Conservation (phyloP, 208 protist genomes). For the Acanthamoeba triangularis region DNA sequence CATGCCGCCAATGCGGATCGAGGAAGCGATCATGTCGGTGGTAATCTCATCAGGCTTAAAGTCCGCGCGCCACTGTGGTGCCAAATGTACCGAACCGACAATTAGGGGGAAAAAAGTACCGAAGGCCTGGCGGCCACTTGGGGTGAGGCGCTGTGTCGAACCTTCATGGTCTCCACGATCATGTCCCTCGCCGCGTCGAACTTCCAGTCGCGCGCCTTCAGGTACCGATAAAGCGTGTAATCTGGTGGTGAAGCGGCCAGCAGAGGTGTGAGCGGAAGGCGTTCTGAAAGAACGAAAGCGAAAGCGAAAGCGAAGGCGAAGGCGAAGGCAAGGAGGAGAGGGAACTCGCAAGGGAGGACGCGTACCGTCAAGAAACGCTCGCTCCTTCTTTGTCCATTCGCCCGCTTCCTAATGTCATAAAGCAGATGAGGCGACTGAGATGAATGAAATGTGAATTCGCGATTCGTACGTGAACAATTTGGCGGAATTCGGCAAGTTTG, state of each 20-base stretch:
- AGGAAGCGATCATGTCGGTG: conserved; percentile 43
- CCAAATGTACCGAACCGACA: not conserved
- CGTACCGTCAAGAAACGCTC: conserved; percentile 23
- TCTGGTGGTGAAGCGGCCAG: not conserved
- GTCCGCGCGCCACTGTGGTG: conserved; percentile 35
- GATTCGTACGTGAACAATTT: not conserved
- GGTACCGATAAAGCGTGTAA: conserved; percentile 65
- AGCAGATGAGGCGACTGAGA: not conserved
- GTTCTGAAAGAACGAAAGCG: not conserved
- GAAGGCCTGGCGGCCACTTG: too few species aligned
- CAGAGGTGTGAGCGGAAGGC: not conserved
- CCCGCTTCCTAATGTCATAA: not conserved
- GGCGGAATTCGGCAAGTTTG: conserved; percentile 34
- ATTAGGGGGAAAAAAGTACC: not conserved
- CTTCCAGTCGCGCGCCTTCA: conserved; percentile 61
- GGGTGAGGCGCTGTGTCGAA: not conserved
- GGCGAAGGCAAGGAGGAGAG: not conserved
- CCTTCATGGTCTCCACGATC: conserved; percentile 48
- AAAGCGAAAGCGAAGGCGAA: not conserved
- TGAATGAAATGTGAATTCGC: not conserved
- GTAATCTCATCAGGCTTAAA: conserved; percentile 68
- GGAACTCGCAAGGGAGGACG: not conserved
- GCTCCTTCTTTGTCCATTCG: conserved; percentile 1
- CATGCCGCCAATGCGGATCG: conserved; percentile 43
- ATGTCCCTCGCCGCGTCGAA: conserved; percentile 23